Evolutionary conservation across 768 basidiomycete species (phyloP), one percentile per base, ranked within the genome.

Genomic region (Atractiella rhizophila): DNA sequence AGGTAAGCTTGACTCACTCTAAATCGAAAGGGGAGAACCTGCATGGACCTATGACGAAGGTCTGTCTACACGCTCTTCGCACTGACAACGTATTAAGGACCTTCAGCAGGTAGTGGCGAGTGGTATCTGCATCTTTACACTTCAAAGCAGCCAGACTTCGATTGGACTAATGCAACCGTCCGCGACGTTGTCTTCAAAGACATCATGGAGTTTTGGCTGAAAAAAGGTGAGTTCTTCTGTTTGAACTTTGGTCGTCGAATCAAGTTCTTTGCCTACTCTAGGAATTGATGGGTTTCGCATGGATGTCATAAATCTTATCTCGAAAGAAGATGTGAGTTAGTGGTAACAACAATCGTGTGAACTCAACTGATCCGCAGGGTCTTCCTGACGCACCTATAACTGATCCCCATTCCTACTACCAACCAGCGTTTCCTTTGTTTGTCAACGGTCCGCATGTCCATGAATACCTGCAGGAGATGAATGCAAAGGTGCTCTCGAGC

Each of bases 71-170:
- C n/a, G n/a, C n/a, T n/a, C n/a, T n/a, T n/a, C n/a, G n/a, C n/a
- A n/a, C n/a, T n/a, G n/a, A n/a, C n/a, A n/a, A n/a, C n/a, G n/a
- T n/a, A n/a, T n/a, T n/a, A n/a, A n/a, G n/a, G n/a, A n/a, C n/a
- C n/a, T n/a, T n/a, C n/a, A n/a, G n/a, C n/a, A n/a, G n/a, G n/a
- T n/a, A 73, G 71, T 4, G 59, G 68, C 16, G 73, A 78, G 57
- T 78, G 73, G 48, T 76, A 76, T 54, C 67, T 77, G 40, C 75
- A 77, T 56, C 50, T 76, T 2, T 79, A 69, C 57, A 59, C 67
- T 39, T 51, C 62, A 7, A 66, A 75, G 51, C 75, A 76, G 59
- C 76, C 75, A 0, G 77, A 78, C 52, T 56, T 78, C 13, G 76
- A 80, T 53, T 78, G 74, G 74, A 73, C 75, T 37, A 73, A 76